Base-by-base conservation (phyloP, 2,329 filamentous ascomycete genomes). In the Stachybotrys chlorohalonatus region DNA sequence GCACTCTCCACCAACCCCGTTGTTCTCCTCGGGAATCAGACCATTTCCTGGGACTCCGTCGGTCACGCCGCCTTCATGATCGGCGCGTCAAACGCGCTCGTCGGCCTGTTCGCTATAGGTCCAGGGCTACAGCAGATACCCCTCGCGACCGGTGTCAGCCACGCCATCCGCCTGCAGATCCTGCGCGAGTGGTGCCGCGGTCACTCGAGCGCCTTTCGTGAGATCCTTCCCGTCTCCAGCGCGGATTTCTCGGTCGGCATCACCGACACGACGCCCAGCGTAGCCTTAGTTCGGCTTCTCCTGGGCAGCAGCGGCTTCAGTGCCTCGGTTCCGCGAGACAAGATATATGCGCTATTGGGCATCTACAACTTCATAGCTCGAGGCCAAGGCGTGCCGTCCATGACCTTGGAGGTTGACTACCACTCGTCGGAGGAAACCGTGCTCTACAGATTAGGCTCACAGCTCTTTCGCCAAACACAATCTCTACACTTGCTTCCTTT, bases 341-440 rank as follows among this genome's bases (percentile, higher is more conserved):
- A 63, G 13, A 57, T 65, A 7, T 65, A 64, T 47, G 59, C 59
- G 6, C 55, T 65, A 24, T 56, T 65, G 1, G 63, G 62, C 24
- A 52, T 66, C n/a, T 56, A 58, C 4, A 62, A 63, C 53, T 57
- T 61, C 31, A 54, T 63, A 32, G 55, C 54, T 13, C 53, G 55
- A 24, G 32, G 48, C 6, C 54, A 60, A 47, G 36, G 36, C 36
- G 36, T 42, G 2, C 54, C 59, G 7, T 54, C 58, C 6, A 39
- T 60, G 1, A 51, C 51, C 31, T 32, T 63, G 8, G 47, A 49
- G 3, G 49, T 63, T 36, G 60, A 63, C 56, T 63, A 63, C 31
- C 30, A 52, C 24, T 59, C 58, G 9, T 49, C 56, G 1, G 54
- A 59, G n/a, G 57, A 62, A 24, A 36, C 52, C 2, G 54, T 61